These are phyloP conservation scores for Babesia bovis DNA, from an alignment of 169 alveolate species.

Conservation along the genomic window DNA sequence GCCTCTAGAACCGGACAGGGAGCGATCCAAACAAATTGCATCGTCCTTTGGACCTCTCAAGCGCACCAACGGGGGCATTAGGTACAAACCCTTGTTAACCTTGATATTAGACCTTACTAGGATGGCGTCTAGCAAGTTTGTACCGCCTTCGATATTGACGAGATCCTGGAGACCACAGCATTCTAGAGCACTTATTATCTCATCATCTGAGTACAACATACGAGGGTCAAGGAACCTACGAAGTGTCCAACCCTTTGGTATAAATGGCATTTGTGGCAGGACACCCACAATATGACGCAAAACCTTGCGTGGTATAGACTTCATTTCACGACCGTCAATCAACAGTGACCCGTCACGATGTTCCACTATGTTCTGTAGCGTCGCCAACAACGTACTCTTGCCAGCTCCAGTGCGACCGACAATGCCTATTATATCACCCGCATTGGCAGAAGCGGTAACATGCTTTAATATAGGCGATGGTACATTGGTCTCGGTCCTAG, in stretches of 20 bases:
- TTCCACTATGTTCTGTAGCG: constrained; percentile 22
- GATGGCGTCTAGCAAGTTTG: constrained; percentile 29
- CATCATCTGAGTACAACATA: constrained; percentile 41
- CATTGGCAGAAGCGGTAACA: constrained; percentile 24
- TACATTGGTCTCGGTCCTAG: not conserved
- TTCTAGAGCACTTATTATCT: constrained; percentile 39
- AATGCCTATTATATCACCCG: constrained; percentile 49
- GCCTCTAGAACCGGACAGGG: not conserved
- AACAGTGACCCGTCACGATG: constrained; percentile 49
- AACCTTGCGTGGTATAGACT: constrained; percentile 39
- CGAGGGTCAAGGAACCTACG: constrained; percentile 66
- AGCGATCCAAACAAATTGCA: not conserved
- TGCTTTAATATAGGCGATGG: constrained; percentile 8
- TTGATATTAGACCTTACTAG: constrained; percentile 12
- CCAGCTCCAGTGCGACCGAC: constrained; percentile 70
- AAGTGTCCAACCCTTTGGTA: constrained; percentile 62
- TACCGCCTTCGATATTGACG: constrained; percentile 38
- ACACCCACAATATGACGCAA: constrained; percentile 54
- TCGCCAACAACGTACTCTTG: constrained; percentile 52
- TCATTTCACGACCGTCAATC: constrained; percentile 64
- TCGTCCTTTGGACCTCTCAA: not conserved
- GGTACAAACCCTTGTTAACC: constrained; percentile 15
- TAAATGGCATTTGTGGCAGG: constrained; percentile 58
- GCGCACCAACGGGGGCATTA: constrained; percentile 2
- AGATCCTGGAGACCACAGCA: constrained; percentile 51